Base-by-base conservation (phyloP, 2,329 filamentous ascomycete species). In the Taxawa tesnikishii region DNA sequence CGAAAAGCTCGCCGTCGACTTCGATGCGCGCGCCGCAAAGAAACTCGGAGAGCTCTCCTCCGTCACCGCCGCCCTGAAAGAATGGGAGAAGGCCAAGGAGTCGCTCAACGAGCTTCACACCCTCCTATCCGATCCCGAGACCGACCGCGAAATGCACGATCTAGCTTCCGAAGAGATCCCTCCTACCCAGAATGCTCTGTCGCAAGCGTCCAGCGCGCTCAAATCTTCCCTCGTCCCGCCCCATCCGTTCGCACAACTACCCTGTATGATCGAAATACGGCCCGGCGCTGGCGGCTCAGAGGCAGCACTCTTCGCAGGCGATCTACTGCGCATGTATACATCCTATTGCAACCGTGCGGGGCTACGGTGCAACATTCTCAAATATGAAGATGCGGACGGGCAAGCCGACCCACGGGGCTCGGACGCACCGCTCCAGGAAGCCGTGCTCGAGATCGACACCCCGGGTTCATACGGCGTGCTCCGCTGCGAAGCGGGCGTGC, bases 241-340 rank as follows among this genome's bases (percentile, higher is more conserved):
- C 25, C 87, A 98, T 53, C 83, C 87, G 3, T 98, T 94, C 52
- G 83, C 83, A 18, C 72, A 84, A 40, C 70, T 96, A 44, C 84
- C 87, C 32, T 96, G 88, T 55, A 69, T 98, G 41, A 60, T 98
- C 26, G 90, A 98, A 59, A 81, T 98, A 38, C 74, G 87, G 1
- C 90, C 90, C 0, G 90, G 90, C 0, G 87, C 85, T 0, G 90
- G 90, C 23, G 90, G 90, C 2, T 76, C 84, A 36, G 90, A 98
- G 59, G 87, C 88, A 3, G 77, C 83, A 0, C 75, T 94, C 40
- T 98, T 98, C 46, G 84, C 87, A 9, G 81, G 82, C 33, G 76
- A 90, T 32, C 59, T 98, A 5, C 73, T 94, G 45, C 75, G 78
- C 43, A 96, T 98, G 90, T 98, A 98, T 60, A 72, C 75, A 42